These are phyloP conservation scores for Polytrichum commune DNA, from an alignment of 225 moss, liverwort and hornwort species.

Conservation along the genomic window DNA sequence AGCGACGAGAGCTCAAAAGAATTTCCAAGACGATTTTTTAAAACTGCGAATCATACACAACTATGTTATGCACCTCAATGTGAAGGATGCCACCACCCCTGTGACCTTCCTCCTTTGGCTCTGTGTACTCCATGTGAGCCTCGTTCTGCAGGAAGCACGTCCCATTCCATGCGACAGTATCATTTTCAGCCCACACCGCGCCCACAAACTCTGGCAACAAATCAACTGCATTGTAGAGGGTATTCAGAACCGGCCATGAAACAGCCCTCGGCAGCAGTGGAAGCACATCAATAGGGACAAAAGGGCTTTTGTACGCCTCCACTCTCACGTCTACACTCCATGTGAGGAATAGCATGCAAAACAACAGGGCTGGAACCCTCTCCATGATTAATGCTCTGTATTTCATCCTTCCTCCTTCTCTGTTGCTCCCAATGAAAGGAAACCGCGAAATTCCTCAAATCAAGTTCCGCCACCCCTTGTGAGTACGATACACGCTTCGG, in stretches of 20 bases:
- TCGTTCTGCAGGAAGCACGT: constrained; percentile 59
- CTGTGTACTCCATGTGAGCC: constrained; percentile 54
- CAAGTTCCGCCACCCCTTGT: too few relatives aligned
- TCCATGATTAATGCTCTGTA: constrained; percentile 23
- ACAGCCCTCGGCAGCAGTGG: constrained; percentile 48
- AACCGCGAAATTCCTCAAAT: too few relatives aligned
- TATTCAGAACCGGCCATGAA: constrained; percentile 43
- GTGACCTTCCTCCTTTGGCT: constrained; percentile 36
- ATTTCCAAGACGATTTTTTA: neutral
- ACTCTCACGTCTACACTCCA: constrained; percentile 23
- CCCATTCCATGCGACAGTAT: constrained; percentile 54
- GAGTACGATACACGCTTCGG: too few relatives aligned
- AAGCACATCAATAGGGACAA: constrained; percentile 41
- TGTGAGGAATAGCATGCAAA: constrained; percentile 25
- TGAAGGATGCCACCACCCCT: constrained; percentile 59
- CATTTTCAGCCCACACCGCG: constrained; percentile 53
- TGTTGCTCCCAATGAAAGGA: too few relatives aligned
- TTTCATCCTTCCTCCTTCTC: neutral
- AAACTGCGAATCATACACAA: neutral
- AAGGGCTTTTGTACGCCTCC: constrained; percentile 24
- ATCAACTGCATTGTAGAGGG: constrained; percentile 44
- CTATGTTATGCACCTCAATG: constrained; percentile 29
- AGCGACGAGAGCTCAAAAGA: too few relatives aligned
- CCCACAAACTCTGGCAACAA: constrained; percentile 64
- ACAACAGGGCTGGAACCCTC: constrained; percentile 20